Conservation (phyloP, 2,329 filamentous ascomycete species). For the Aspergillus sp. region DNA sequence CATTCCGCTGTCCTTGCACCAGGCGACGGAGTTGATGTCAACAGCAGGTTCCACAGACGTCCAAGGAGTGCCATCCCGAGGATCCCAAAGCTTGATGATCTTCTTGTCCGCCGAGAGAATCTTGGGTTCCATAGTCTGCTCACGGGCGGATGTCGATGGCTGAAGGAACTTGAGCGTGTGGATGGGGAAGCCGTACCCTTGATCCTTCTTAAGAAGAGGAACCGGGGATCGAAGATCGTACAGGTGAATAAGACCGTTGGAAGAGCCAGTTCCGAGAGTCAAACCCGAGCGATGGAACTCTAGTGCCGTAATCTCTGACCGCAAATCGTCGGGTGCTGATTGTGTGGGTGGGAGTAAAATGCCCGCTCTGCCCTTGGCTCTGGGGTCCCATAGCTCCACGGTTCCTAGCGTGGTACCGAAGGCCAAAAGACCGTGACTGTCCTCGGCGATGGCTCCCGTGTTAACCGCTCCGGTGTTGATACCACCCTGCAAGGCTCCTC, state of each 20-base stretch:
- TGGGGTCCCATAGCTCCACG: constrained; percentile 93
- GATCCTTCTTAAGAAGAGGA: constrained; percentile 85
- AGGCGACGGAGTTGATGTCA: constrained; percentile 91
- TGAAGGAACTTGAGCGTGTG: constrained; percentile 73
- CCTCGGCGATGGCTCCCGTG: constrained; percentile 79
- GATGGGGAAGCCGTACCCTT: constrained; percentile 91
- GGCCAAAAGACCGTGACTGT: constrained; percentile 83
- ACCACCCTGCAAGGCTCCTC: constrained; percentile 78
- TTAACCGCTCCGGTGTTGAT: constrained; percentile 86
- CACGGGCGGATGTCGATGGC: constrained; percentile 67
- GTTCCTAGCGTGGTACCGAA: constrained; percentile 96
- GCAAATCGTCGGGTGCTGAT: constrained; percentile 37
- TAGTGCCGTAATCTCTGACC: constrained; percentile 75
- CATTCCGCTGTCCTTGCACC: constrained; percentile 92
- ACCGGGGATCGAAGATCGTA: constrained; percentile 89
- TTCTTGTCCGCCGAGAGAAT: constrained; percentile 89
- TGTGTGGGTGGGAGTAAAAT: constrained; percentile 62
- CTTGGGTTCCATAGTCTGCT: constrained; percentile 68
- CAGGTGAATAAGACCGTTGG: constrained; percentile 80
- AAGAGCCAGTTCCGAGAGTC: constrained; percentile 82
- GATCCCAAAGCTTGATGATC: constrained; percentile 97
- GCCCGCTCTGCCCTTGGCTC: constrained; percentile 78
- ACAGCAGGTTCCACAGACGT: constrained; percentile 93
- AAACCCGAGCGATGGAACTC: constrained; percentile 83
- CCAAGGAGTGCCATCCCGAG: constrained; percentile 79